Base-by-base conservation (phyloP, 352 stramenopile genomes). In the Phytophthora tentaculata region DNA sequence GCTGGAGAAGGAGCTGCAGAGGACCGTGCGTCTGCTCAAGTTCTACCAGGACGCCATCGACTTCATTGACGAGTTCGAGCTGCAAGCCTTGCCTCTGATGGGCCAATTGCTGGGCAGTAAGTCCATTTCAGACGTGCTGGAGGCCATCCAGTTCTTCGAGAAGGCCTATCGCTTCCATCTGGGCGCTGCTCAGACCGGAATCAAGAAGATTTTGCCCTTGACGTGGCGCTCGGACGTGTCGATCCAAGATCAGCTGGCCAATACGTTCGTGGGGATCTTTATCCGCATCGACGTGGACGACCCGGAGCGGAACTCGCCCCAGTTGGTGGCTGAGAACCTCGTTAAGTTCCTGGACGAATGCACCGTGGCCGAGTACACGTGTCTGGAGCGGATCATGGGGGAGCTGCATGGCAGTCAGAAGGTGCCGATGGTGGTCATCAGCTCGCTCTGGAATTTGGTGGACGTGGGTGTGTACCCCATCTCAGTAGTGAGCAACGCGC, bases 131-230 rank as follows among this genome's bases (percentile, higher is more conserved):
- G 96, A 99, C 71, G 92, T 98, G 3, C 86, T 97, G 13, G 95
- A 98, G 70, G 85, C 95, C 17, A 96, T 98, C 44, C 81, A 92
- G 16, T 98, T 99, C 66, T 97, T 98, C 64, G 91, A 97, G 9
- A 89, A 94, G 45, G 94, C 94, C 3, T 89, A 95, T 47, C 84
- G 91, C 66, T 97, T 98, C 56, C 86, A 91, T 39, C 74, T 98
- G 49, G 80, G 86, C 14, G 97, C 92, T 66, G 94, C 94, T 8
- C 82, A 98, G 10, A 81, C 76, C 7, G 95, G 93, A 16, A 97
- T 98, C 73, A 97, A 95, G 69, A 89, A 91, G 51, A 85, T 97
- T 26, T 84, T 99, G 17, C 84, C 88, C 14, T 77, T 98, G 1
- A 97, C 97, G 63, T 98, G 91, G 90, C 92, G 91, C 32, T 82